Evolutionary conservation across 305 asterid species (phyloP).

Genomic region (Solanum aculeatissimum): DNA sequence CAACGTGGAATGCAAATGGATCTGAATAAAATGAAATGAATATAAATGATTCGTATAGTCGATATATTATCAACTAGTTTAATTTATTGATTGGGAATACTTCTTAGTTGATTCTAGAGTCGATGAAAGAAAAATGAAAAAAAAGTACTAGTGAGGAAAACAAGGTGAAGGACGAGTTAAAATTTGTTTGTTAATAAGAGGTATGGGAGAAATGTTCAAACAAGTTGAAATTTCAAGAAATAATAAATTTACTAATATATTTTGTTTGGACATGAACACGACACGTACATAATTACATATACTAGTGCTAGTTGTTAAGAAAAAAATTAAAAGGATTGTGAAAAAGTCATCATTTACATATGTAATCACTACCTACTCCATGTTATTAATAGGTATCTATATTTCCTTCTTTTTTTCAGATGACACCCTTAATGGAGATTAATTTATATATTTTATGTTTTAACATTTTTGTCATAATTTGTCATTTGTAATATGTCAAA

Average conservation of each 20-base stretch:
- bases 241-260: background rate
- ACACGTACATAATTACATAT: background rate
- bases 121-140: background rate
- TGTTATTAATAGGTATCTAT: background rate
- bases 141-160: background rate
- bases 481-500: too few species aligned
- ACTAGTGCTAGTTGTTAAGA: background rate
- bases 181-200: background rate
- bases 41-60: background rate
- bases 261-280: background rate
- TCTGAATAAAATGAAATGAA: background rate
- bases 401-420: background rate
- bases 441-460: background rate
- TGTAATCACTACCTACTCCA: background rate
- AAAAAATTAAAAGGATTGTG: background rate
- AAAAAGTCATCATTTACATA: background rate
- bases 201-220: background rate
- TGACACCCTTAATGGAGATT: background rate
- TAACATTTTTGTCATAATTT: too few species aligned
- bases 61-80: background rate
- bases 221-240: background rate
- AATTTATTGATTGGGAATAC: background rate
- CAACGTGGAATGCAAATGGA: background rate
- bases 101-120: background rate
- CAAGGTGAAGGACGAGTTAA: background rate